Evolutionary conservation across 1,284 basidiomycete genomes (phyloP), one percentile per base, ranked within the genome.

Genomic region (Irpex sp.): DNA sequence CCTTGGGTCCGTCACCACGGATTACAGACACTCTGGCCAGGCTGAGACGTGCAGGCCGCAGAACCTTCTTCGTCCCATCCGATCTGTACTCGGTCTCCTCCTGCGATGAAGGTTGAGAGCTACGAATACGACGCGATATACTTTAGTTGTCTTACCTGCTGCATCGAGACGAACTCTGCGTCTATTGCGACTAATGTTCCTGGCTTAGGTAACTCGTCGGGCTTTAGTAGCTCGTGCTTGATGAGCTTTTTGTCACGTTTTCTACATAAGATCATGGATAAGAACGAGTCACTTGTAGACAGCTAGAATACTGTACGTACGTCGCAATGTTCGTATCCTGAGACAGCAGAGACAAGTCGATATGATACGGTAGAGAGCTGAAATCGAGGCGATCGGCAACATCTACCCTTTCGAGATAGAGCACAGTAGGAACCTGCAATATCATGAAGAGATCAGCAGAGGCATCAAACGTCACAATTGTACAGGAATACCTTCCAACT

Each of bases 131-230:
- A 11, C 1, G 9, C 48, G 15, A 8, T 5, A 11, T 7, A 37
- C 17, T n/a, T 15, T 9, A 15, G 37, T 11, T 7, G n/a, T 60
- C 74, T 49, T 66, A 90, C 92, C 79, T 95, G 92, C 74, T 98
- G 95, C 82, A 99, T 91, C 15, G 91, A 92, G 5, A 99, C 96
- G 73, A 99, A 99, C 74, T 99, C 97, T 1, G 97, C 95, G 73
- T 99, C 97, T 67, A 99, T 98, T 1, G 96, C 89, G 19, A 99
- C 89, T 54, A 97, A 78, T 3, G 92, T 96, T 2, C 96, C 97
- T 8, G 89, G 88, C 62, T 76, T 84, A 0, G 96, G 97, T 17
- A 97, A 76, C 75, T 98, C 97, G n/a, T 89, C 85, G 15, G 79
- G 77, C 2, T 78, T 75, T 34, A 98, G 78, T 44, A 85, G 81